Conservation (phyloP, 306 rosid species). For the Quercus variabilis region DNA sequence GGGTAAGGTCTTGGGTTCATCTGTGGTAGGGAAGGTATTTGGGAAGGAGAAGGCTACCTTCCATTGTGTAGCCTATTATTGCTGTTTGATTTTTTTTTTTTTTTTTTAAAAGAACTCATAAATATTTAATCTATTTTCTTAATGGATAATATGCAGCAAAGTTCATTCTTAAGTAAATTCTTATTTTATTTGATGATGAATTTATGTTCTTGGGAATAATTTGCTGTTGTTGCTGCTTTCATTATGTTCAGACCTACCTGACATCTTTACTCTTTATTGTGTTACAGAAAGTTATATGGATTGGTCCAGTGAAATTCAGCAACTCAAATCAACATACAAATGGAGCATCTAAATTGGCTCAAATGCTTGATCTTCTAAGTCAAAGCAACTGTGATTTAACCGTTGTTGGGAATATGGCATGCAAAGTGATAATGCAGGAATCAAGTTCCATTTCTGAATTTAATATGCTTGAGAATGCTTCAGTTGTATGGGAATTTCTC, state of each 20-base stretch:
- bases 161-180: slow-evolving; percentile 11
- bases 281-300: slow-evolving; percentile 72
- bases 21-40: background rate
- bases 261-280: slow-evolving; percentile 16
- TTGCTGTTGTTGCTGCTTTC: slow-evolving; percentile 1
- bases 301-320: slow-evolving; percentile 73
- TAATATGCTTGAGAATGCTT: slow-evolving; percentile 61
- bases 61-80: background rate
- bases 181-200: background rate
- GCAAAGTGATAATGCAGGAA: slow-evolving; percentile 53
- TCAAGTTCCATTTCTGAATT: slow-evolving; percentile 35
- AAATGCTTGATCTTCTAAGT: slow-evolving; percentile 53
- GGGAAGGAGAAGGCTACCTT: background rate
- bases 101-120: background rate
- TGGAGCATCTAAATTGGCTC: slow-evolving; percentile 64
- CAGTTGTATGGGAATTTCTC: slow-evolving; percentile 88
- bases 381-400: slow-evolving; percentile 52
- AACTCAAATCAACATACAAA: slow-evolving; percentile 28
- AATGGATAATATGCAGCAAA: background rate
- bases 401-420: slow-evolving; percentile 60
- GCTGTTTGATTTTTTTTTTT: background rate
- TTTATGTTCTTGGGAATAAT: background rate
- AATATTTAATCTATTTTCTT: background rate
- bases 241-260: background rate
- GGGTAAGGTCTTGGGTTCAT: too few relatives aligned